phyloP scores from a whole-genome alignment of 1,284 basidiomycete genomes.

The Entoloma clypeatum region DNA sequence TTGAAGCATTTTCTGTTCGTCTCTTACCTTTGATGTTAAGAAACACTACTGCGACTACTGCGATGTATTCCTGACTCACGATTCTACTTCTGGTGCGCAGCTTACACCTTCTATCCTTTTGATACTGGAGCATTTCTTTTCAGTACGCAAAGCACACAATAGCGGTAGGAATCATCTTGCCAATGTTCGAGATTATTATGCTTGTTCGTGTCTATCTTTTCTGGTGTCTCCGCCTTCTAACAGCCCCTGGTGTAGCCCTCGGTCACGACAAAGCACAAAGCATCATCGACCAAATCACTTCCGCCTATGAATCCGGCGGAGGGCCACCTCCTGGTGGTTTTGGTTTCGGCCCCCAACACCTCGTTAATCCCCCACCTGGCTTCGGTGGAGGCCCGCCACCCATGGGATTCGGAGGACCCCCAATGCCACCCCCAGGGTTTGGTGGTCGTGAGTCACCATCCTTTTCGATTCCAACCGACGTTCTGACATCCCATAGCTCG shows the following conservation, averaged over 20 bases:
- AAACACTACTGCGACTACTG: slow-evolving; percentile 94
- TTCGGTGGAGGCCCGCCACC: slow-evolving; percentile 48
- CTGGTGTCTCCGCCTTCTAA: background rate
- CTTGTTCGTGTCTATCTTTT: slow-evolving; percentile 52
- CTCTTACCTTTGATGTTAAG: slow-evolving; percentile 33
- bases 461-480: background rate
- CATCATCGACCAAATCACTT: slow-evolving; percentile 95
- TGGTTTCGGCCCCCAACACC: slow-evolving; percentile 73
- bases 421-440: slow-evolving; percentile 46
- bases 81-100: slow-evolving; percentile 75
- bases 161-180: slow-evolving; percentile 94
- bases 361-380: slow-evolving; percentile 53
- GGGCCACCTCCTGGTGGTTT: slow-evolving; percentile 84
- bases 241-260: slow-evolving; percentile 52
- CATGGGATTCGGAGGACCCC: slow-evolving; percentile 41
- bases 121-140: slow-evolving; percentile 15
- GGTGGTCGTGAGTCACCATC: slow-evolving; percentile 39
- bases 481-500: slow-evolving; percentile 36
- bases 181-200: slow-evolving; percentile 97
- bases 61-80: slow-evolving; percentile 88
- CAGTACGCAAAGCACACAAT: slow-evolving; percentile 97
- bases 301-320: slow-evolving; percentile 81
- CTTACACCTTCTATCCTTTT: slow-evolving; percentile 10
- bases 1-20: slow-evolving; percentile 2
- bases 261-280: slow-evolving; percentile 95